Conservation (phyloP, 768 basidiomycete species). For the Lactifluus rugatus region DNA sequence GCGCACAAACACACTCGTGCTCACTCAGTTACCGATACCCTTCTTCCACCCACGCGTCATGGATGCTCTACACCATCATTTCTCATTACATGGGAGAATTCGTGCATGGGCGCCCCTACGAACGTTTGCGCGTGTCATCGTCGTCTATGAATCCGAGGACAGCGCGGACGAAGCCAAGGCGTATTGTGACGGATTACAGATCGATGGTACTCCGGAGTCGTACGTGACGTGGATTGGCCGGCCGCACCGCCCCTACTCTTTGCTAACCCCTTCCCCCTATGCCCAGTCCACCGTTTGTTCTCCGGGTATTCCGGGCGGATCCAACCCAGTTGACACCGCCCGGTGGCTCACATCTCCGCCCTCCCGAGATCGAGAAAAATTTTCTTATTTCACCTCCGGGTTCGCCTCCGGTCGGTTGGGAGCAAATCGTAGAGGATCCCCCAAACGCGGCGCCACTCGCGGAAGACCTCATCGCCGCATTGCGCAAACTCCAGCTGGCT, state of each 20-base stretch:
- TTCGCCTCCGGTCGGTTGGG: constrained; percentile 96
- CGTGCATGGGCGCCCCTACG: constrained; percentile 84
- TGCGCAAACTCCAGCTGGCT: constrained; percentile 54
- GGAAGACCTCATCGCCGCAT: constrained; percentile 74
- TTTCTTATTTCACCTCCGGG: constrained; percentile 98
- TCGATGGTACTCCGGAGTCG: constrained; percentile 50
- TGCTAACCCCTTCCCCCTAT: neutral
- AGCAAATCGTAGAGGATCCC: constrained; percentile 80
- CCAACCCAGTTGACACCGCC: constrained; percentile 40
- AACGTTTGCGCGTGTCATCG: constrained; percentile 70
- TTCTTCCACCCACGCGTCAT: constrained; percentile 72
- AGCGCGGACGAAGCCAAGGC: constrained; percentile 60
- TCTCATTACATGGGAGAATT: constrained; percentile 69
- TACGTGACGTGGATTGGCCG: no score
- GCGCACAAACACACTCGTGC: constrained; percentile 74
- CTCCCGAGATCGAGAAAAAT: constrained; percentile 80
- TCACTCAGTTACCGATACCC: constrained; percentile 63
- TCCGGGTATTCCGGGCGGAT: constrained; percentile 68
- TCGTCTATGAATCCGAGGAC: constrained; percentile 61
- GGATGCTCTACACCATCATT: constrained; percentile 58
- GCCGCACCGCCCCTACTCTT: neutral
- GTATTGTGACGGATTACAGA: constrained; percentile 51
- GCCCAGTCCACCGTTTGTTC: constrained; percentile 39
- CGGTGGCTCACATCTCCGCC: constrained; percentile 38
- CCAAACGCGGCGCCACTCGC: constrained; percentile 80